Base-by-base conservation (phyloP, 768 basidiomycete genomes). In the Aureoboletus auriporus region DNA sequence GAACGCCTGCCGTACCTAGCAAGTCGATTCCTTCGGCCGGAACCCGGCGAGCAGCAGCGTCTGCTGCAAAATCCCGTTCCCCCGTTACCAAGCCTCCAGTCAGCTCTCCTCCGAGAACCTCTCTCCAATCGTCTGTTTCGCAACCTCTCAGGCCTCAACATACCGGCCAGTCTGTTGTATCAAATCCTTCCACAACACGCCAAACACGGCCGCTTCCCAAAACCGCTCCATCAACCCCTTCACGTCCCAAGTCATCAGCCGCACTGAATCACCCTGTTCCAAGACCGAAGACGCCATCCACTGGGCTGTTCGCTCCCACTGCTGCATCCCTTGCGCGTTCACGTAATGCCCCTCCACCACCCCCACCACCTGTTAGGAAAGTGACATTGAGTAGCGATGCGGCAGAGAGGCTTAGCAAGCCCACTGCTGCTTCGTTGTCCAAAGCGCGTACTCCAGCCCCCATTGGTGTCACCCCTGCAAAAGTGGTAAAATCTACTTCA, bases 251-350 rank as follows among this genome's bases (percentile, higher is more conserved):
- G 58, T 68, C 73, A 13, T 66, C 71, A 8, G 44, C 50, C 8
- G 28, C 44, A 39, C 65, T 59, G 13, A 44, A 58, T 40, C 52
- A 52, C 4, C 26, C 55, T 38, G 42, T 49, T 20, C 8, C 60
- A 27, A 73, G 77, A 47, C 75, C 79, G 31, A 86, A 83, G 67
- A 83, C 83, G 0, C 81, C 84, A 3, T 77, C 80, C 6, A 71
- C 80, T 2, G 83, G 86, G 11, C 64, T 90, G 17, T 89, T 84
- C 59, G 88, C 89, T 7, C 89, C 89, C 1, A 92, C 89, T 1
- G 89, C 88, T 0, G 86, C 89, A 4, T 89, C 88, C 8, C 77
- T 91, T 8, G 89, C 89, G 0, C 77, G 74, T 42, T 74, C 83
- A 30, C 82, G 86, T 42, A 79, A 76, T 58, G 74, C 77, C 0